Base-by-base conservation (phyloP, 2,329 filamentous ascomycete genomes). In the Aspergillus melleus region DNA sequence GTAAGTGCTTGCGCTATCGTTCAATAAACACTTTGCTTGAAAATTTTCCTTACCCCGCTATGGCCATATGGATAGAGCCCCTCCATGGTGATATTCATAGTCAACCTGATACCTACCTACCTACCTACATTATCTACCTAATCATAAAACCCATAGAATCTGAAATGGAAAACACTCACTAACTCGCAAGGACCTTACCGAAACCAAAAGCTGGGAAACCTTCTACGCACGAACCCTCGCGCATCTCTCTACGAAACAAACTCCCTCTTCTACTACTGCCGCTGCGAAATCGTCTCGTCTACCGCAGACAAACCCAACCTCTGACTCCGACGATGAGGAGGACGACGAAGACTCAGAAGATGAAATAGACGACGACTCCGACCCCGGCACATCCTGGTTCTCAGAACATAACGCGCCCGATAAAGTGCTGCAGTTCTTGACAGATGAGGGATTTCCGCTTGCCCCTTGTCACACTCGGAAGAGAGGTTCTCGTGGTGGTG, bases 331-430 rank as follows among this genome's bases (percentile, higher is more conserved):
- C 55, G 74, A 79, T 57, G 93, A 94, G 2, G 74, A 79, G 75
- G 81, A 92, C 55, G 74, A 79, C 57, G 93, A 94, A 4, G 74
- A 79, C 78, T 39, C 36, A 39, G 36, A 42, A 5, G 86, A 93
- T 76, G 78, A 86, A 56, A 76, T 84, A 63, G 87, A 96, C 77
- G 86, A 90, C 10, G 77, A 84, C 58, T 91, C 96, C 11, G 77
- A 80, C 80, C 89, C 89, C 61, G 94, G 94, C 66, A 96, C 92
- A 30, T 88, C 95, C 69, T 99, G 95, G 95, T 99, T 99, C 83
- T 90, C 92, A 74, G 95, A 98, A 79, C 90, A 92, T 32, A 87
- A 90, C 71, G 95, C 95, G 62, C 91, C 96, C 71, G 83, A 88
- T 63, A 93, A 93, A 71, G 87, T 96, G 61, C 77, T 96, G 24